These are phyloP conservation scores for Penicillium sp. DNA, from an alignment of 2,329 filamentous ascomycete genomes.

Conservation along the genomic window DNA sequence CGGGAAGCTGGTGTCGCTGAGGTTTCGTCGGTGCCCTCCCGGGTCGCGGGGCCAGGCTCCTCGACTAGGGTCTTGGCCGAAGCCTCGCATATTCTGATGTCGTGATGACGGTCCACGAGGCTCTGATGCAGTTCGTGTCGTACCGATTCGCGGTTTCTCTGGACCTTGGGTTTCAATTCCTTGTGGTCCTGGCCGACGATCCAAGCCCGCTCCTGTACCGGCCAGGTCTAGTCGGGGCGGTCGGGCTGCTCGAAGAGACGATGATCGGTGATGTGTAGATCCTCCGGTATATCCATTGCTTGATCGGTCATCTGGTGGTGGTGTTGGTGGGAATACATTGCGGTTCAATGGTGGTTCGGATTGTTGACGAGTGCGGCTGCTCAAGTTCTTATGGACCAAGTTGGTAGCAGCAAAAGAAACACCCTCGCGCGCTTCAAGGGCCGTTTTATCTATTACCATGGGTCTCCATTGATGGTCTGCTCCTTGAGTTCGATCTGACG, in stretches of 20 bases:
- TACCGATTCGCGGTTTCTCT: conserved; percentile 47
- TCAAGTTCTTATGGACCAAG: conserved; percentile 80
- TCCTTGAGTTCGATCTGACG: conserved; percentile 67
- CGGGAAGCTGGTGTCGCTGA: conserved; percentile 31
- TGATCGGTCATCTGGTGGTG: conserved; percentile 84
- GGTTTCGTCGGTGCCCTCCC: conserved; percentile 28
- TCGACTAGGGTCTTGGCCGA: conserved; percentile 28
- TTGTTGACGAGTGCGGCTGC: conserved; percentile 73
- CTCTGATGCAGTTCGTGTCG: conserved; percentile 52
- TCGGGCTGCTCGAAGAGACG: conserved; percentile 49
- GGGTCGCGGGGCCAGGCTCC: conserved; percentile 32
- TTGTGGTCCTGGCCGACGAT: conserved; percentile 33
- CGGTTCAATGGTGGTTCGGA: conserved; percentile 77
- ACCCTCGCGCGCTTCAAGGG: conserved; percentile 75
- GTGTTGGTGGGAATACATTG: conserved; percentile 94
- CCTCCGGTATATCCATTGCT: conserved; percentile 30
- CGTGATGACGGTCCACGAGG: conserved; percentile 45
- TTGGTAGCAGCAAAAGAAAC: conserved; percentile 92
- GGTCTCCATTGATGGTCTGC: conserved; percentile 76
- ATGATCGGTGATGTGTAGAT: conserved; percentile 38
- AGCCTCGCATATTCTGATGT: conserved; percentile 30
- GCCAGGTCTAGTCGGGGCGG: conserved; percentile 47
- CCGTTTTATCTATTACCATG: conserved; percentile 61
- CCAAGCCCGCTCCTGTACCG: conserved; percentile 27
- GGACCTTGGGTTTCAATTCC: conserved; percentile 6